Evolutionary conservation across 352 stramenopile genomes (phyloP).

Genomic region (Blastocystis sp.): DNA sequence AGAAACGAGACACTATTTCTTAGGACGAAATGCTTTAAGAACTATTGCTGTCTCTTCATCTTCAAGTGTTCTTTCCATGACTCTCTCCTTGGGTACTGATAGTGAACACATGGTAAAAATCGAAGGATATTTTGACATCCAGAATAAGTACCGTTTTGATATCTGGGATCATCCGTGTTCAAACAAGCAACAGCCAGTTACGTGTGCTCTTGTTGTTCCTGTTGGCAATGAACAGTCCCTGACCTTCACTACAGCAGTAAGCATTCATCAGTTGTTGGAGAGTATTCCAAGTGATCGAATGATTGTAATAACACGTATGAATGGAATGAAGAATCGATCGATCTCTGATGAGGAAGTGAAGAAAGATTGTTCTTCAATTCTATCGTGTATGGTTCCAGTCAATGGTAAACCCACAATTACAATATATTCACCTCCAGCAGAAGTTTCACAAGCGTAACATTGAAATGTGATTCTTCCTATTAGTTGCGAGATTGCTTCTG

Average conservation of each 20-base stretch:
- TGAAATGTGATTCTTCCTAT: not conserved
- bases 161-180: not conserved
- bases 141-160: slow-evolving; percentile 49
- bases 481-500: not conserved
- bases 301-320: slow-evolving; percentile 3
- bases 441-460: not conserved
- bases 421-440: not conserved
- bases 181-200: not conserved
- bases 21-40: slow-evolving; percentile 11
- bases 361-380: not conserved
- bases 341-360: not conserved
- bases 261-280: slow-evolving; percentile 35
- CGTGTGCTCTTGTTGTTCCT: not conserved
- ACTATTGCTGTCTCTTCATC: not conserved
- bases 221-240: not conserved
- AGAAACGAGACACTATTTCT: slow-evolving; percentile 34
- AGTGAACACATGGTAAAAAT: not conserved
- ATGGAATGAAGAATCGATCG: not conserved
- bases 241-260: not conserved
- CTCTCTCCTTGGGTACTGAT: not conserved
- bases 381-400: not conserved
- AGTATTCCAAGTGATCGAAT: not conserved
- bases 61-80: not conserved
- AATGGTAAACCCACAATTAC: not conserved
- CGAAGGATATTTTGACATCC: not conserved